phyloP scores from a whole-genome alignment of 352 stramenopile genomes.

The Phytophthora hibernalis region DNA sequence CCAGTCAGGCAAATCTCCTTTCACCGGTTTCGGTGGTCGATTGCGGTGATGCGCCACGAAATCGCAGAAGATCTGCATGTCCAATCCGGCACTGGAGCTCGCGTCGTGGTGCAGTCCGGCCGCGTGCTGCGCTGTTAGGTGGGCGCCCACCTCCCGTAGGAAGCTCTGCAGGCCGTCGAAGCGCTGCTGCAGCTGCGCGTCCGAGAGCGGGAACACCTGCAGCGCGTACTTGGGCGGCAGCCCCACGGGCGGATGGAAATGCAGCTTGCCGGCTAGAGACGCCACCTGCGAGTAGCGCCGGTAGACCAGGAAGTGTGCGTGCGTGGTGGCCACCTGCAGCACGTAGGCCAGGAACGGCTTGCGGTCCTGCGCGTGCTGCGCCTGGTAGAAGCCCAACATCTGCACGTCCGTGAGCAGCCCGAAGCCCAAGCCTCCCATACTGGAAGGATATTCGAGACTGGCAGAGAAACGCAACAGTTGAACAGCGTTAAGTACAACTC shows the following conservation, averaged over 20 bases:
- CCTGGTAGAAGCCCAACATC: slow-evolving; percentile 85
- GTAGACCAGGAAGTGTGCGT: slow-evolving; percentile 72
- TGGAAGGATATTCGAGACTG: not conserved
- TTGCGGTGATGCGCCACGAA: slow-evolving; percentile 78
- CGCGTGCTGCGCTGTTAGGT: slow-evolving; percentile 54
- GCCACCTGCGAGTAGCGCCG: slow-evolving; percentile 84
- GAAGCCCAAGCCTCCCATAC: slow-evolving; percentile 64
- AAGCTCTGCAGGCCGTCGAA: slow-evolving; percentile 74
- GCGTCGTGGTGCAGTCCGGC: slow-evolving; percentile 71
- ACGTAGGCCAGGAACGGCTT: slow-evolving; percentile 80
- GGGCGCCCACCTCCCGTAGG: slow-evolving; percentile 54
- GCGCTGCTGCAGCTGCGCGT: slow-evolving; percentile 66
- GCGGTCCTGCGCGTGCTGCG: slow-evolving; percentile 51
- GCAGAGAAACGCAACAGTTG: not conserved
- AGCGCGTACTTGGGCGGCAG: slow-evolving; percentile 85
- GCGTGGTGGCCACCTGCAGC: slow-evolving; percentile 62
- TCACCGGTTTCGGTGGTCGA: slow-evolving; percentile 56
- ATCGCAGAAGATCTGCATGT: slow-evolving; percentile 88
- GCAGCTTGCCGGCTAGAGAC: slow-evolving; percentile 59
- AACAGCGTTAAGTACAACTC: not conserved
- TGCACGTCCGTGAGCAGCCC: slow-evolving; percentile 71
- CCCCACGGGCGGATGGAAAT: slow-evolving; percentile 72
- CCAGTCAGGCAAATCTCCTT: slow-evolving; percentile 61
- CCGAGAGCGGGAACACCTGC: slow-evolving; percentile 76
- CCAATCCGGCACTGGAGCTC: slow-evolving; percentile 59